These are phyloP conservation scores for Phytophthora quininea DNA, from an alignment of 352 stramenopile species.

Conservation along the genomic window DNA sequence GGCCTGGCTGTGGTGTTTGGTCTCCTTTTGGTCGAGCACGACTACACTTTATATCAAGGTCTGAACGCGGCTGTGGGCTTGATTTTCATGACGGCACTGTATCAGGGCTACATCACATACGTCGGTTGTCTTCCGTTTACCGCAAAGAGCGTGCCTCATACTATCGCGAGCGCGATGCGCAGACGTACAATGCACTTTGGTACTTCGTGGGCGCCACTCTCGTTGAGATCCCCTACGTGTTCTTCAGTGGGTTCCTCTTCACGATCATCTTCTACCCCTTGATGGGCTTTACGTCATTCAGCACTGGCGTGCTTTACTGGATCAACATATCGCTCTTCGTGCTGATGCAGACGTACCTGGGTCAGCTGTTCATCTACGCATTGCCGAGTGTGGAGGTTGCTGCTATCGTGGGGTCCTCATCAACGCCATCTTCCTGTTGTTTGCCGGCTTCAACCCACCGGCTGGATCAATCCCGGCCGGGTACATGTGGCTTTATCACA, in stretches of 20 bases:
- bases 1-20: no score
- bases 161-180: constrained; percentile 85
- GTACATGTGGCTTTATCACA: constrained; percentile 45
- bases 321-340: constrained; percentile 41
- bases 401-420: constrained; percentile 38
- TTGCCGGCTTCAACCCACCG: constrained; percentile 45
- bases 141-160: constrained; percentile 76
- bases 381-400: constrained; percentile 40
- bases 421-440: constrained; percentile 47
- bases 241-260: constrained; percentile 45
- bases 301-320: constrained; percentile 45
- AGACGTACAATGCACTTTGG: constrained; percentile 80
- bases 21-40: no score
- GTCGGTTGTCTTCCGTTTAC: constrained; percentile 72
- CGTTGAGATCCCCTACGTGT: constrained; percentile 71
- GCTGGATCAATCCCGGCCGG: constrained; percentile 34
- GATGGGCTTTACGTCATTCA: constrained; percentile 44
- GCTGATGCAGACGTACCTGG: constrained; percentile 43
- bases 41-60: constrained; percentile 39
- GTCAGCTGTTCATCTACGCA: constrained; percentile 37
- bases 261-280: constrained; percentile 52
- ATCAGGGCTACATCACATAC: constrained; percentile 69
- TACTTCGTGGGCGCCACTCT: constrained; percentile 76
- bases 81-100: constrained; percentile 63
- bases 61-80: constrained; percentile 49